Conservation (phyloP, 208 protist species). For the Leishmania tarentolae region DNA sequence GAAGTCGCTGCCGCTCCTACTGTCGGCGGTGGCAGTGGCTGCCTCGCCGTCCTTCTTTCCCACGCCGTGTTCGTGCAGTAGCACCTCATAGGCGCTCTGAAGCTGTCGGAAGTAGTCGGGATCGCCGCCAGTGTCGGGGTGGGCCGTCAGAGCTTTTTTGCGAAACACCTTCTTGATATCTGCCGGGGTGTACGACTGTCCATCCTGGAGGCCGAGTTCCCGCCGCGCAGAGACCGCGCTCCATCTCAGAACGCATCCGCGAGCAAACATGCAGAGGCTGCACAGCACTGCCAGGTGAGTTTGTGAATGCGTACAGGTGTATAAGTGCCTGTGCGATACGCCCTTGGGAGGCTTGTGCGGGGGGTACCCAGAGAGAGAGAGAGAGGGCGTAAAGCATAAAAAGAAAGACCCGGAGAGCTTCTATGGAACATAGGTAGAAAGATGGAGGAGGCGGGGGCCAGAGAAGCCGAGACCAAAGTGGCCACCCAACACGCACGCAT, state of each 20-base stretch:
- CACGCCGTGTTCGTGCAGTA: slow-evolving; percentile 29
- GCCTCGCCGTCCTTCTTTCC: not conserved
- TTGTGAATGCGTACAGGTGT: not conserved
- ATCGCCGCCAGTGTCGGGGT: slow-evolving; percentile 59
- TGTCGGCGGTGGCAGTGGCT: not conserved
- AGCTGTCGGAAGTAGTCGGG: slow-evolving; percentile 46
- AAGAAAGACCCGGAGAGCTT: not conserved
- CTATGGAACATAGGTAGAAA: not conserved
- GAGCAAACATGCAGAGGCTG: slow-evolving; percentile 6
- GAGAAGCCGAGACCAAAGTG: not conserved
- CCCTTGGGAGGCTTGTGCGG: not conserved
- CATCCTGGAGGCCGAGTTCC: slow-evolving; percentile 23
- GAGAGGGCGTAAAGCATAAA: not conserved
- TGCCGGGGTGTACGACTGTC: slow-evolving; percentile 15
- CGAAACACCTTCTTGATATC: slow-evolving; percentile 67
- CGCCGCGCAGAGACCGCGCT: not conserved
- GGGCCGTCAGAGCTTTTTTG: slow-evolving; percentile 50
- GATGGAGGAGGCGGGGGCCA: not conserved
- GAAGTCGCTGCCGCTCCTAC: slow-evolving; percentile 13
- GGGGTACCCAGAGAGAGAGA: not conserved
- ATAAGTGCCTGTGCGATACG: not conserved
- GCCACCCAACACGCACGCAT: too few relatives aligned
- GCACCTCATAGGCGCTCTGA: slow-evolving; percentile 51
- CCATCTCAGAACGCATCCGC: not conserved
- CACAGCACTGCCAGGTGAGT: not conserved